Evolutionary conservation across 257 asterid genomes (phyloP).

Genomic region (Eucommia ulmoides): DNA sequence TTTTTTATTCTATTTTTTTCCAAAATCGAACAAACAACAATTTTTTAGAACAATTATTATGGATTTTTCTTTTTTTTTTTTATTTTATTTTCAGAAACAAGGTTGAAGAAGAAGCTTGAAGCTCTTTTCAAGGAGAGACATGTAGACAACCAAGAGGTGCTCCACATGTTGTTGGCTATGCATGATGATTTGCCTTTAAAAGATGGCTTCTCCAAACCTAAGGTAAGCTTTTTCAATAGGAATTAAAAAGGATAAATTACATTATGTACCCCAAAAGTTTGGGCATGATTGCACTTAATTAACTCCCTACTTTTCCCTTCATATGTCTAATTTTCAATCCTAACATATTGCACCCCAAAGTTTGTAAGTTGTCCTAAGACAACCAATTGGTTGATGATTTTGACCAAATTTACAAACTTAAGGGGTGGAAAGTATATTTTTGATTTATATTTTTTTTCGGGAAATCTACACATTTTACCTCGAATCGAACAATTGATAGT

Average conservation of each 20-base stretch:
- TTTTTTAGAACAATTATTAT: background rate
- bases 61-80: background rate
- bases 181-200: constrained; percentile 35
- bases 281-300: constrained; percentile 17
- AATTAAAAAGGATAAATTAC: no score
- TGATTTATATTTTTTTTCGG: no score
- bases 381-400: background rate
- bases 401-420: no score
- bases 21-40: no score
- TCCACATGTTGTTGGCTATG: constrained; percentile 33
- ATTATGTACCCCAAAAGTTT: constrained; percentile 4
- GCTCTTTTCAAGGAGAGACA: constrained; percentile 26
- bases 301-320: background rate
- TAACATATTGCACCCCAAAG: no score
- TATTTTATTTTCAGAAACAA: constrained; percentile 22
- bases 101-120: constrained; percentile 34
- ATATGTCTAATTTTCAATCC: background rate
- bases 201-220: constrained; percentile 15
- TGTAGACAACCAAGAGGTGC: constrained; percentile 42
- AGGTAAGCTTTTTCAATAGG: background rate
- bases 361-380: no score
- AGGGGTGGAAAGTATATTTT: no score
- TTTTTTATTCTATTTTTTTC: no score
- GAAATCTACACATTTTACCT: no score
- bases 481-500: background rate